These are phyloP conservation scores for Nemania sp. DNA, from an alignment of 2,329 filamentous ascomycete species.

Conservation along the genomic window DNA sequence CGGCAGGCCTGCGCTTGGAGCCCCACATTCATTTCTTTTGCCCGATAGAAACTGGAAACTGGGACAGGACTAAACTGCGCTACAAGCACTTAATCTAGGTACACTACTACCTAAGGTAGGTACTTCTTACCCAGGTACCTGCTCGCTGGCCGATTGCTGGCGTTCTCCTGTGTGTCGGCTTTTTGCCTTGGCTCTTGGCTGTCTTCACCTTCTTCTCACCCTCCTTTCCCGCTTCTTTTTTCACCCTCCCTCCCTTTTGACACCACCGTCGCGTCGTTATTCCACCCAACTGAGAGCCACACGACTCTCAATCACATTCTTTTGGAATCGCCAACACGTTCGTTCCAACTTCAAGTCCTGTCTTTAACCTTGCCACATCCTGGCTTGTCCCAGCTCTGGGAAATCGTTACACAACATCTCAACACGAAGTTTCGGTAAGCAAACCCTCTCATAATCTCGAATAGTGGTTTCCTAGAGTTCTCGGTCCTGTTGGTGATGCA, in stretches of 20 bases:
- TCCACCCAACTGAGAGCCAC: slow-evolving; percentile 58
- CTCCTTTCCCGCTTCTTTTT: slow-evolving; percentile 30
- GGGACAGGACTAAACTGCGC: too few species aligned
- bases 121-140: not conserved
- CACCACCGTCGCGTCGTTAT: slow-evolving; percentile 42
- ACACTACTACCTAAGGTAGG: too few species aligned
- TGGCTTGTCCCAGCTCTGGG: not conserved
- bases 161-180: slow-evolving; percentile 8
- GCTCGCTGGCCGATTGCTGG: slow-evolving; percentile 19
- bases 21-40: slow-evolving; percentile 30
- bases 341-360: slow-evolving; percentile 23
- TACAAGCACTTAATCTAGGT: too few species aligned
- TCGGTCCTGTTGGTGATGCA: not conserved
- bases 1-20: slow-evolving; percentile 18
- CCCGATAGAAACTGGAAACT: not conserved
- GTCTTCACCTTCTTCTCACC: slow-evolving; percentile 23
- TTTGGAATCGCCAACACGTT: slow-evolving; percentile 47
- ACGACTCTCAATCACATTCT: slow-evolving; percentile 60
- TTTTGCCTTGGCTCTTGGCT: slow-evolving; percentile 5
- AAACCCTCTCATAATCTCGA: not conserved
- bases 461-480: not conserved
- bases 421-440: slow-evolving; percentile 12
- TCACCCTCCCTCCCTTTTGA: slow-evolving; percentile 16
- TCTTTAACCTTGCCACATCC: slow-evolving; percentile 4
- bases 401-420: slow-evolving; percentile 4